Percentiles rank a stretch among this genome's conserved stretches.
Conservation (phyloP, 805 yeast genomes). For the baker's yeast (Saccharomyces cerevisiae) region DNA sequence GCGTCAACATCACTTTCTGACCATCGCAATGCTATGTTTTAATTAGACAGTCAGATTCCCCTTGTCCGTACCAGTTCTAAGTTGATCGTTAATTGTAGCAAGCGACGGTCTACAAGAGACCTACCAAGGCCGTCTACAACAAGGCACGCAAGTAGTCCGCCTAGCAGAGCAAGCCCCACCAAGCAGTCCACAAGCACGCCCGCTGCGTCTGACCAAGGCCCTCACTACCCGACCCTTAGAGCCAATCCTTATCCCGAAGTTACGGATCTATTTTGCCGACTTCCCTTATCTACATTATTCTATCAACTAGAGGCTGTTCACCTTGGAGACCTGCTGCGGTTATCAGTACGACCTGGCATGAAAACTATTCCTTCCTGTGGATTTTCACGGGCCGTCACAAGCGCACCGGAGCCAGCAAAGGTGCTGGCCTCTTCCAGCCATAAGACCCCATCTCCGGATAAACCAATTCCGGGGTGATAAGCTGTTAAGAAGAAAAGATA, state of each 20-base stretch:
- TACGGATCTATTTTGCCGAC: constrained; percentile 39
- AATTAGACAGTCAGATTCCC: constrained; percentile 40
- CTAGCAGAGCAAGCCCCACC: constrained; percentile 21
- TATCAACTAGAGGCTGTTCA: constrained; percentile 39
- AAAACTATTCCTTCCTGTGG: constrained; percentile 35
- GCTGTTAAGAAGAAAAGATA: constrained; percentile 37
- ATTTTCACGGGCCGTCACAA: constrained; percentile 36
- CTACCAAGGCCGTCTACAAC: constrained; percentile 26
- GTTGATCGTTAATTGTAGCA: constrained; percentile 25
- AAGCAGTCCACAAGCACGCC: constrained; percentile 25
- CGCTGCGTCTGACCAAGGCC: constrained; percentile 32
- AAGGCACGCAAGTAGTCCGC: constrained; percentile 24
- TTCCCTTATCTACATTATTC: constrained; percentile 38
- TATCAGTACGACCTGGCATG: constrained; percentile 38
- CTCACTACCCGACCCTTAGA: constrained; percentile 36
- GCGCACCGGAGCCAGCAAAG: constrained; percentile 36
- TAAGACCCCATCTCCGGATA: constrained; percentile 36
- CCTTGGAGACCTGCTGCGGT: constrained; percentile 42
- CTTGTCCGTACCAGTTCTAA: constrained; percentile 28
- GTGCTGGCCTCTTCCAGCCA: constrained; percentile 35
- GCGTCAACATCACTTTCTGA: constrained; percentile 39
- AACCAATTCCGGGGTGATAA: constrained; percentile 37
- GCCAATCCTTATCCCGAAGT: constrained; percentile 39
- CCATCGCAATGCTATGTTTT: constrained; percentile 40
- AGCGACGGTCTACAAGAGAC: constrained; percentile 25